phyloP scores from a whole-genome alignment of 1,284 basidiomycete species.

The Ceratobasidium theobromae region DNA sequence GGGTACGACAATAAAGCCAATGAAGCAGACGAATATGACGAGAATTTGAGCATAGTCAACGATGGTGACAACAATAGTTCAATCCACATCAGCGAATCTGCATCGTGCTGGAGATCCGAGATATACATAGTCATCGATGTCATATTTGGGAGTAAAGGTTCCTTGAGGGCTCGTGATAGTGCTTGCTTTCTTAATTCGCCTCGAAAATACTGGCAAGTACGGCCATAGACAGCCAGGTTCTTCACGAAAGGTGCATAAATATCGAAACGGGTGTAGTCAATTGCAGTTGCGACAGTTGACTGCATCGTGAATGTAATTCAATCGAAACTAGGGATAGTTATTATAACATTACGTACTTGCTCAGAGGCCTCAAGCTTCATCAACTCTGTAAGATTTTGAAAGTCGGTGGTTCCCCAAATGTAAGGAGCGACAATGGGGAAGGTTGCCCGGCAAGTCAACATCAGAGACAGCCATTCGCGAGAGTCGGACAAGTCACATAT shows the following conservation, averaged over 20 bases:
- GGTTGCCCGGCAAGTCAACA: background rate
- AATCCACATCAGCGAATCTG: conserved; percentile 3
- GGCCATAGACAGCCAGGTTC: conserved; percentile 6
- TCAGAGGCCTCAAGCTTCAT: background rate
- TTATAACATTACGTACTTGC: no score
- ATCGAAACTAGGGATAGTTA: no score
- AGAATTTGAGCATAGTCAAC: background rate
- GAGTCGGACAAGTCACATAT: background rate
- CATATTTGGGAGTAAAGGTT: background rate
- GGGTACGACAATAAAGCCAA: conserved; percentile 16
- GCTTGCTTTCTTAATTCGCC: background rate
- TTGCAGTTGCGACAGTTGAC: no score
- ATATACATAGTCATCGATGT: background rate
- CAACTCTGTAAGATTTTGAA: background rate
- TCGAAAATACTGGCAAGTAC: background rate
- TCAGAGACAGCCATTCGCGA: background rate
- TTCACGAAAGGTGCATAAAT: conserved; percentile 23
- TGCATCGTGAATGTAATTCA: no score
- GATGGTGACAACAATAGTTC: conserved; percentile 2
- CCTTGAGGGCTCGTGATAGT: background rate
- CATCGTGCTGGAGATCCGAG: conserved; percentile 1
- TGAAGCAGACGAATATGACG: background rate
- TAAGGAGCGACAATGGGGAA: background rate
- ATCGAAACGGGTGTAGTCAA: background rate
- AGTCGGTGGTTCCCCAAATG: background rate